A percentile compares a stretch with the other conserved stretches of the same genome.
Evolutionary conservation across 2,329 filamentous ascomycete genomes (phyloP).

Genomic region (Aspergillus novoparasiticus): DNA sequence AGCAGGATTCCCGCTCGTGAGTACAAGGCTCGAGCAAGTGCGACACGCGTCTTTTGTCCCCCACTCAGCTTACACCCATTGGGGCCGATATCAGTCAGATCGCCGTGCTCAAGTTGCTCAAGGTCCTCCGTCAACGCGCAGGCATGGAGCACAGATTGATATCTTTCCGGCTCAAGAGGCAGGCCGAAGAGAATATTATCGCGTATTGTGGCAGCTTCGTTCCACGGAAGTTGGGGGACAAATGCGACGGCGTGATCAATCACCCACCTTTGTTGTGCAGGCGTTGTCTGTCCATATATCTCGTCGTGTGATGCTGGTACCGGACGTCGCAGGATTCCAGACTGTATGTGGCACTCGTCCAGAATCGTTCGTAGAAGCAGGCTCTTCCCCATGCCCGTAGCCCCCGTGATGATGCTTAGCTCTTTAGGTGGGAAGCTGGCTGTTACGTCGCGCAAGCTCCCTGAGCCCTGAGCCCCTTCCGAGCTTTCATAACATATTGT

Average conservation of each 20-base stretch:
- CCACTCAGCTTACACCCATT: slow-evolving; percentile 83
- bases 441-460: slow-evolving; percentile 24
- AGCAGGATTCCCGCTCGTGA: slow-evolving; percentile 73
- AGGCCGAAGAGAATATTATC: slow-evolving; percentile 77
- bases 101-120: slow-evolving; percentile 70
- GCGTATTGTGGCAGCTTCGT: slow-evolving; percentile 73
- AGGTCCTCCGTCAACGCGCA: slow-evolving; percentile 75
- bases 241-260: slow-evolving; percentile 70
- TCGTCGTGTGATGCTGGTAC: background rate
- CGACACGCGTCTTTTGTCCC: slow-evolving; percentile 78
- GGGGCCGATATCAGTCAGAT: slow-evolving; percentile 74
- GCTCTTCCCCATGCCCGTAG: slow-evolving; percentile 78
- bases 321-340: slow-evolving; percentile 47
- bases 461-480: background rate
- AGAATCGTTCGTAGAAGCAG: slow-evolving; percentile 72
- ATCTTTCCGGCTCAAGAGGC: slow-evolving; percentile 65
- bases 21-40: slow-evolving; percentile 75
- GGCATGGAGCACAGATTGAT: slow-evolving; percentile 67
- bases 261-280: slow-evolving; percentile 56
- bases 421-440: slow-evolving; percentile 69
- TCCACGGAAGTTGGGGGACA: slow-evolving; percentile 76
- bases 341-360: slow-evolving; percentile 71
- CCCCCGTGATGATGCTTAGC: slow-evolving; percentile 73
- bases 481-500: slow-evolving; percentile 49
- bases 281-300: background rate